Base-by-base conservation (phyloP, 2,329 filamentous ascomycete genomes). In the Arthrobotrys conoides region DNA sequence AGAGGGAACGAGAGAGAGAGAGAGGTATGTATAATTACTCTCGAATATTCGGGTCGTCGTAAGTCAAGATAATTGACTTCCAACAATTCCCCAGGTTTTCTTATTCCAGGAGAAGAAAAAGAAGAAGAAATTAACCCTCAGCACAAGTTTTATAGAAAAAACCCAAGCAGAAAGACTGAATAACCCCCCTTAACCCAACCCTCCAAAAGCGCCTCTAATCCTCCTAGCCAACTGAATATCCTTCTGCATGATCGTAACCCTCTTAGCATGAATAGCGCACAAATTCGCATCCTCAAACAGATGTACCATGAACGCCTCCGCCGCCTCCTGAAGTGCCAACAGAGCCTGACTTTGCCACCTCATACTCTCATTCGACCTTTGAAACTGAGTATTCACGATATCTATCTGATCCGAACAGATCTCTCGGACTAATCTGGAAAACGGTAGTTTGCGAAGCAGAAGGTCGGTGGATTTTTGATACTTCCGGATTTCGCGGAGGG, bases 341-440 rank as follows among this genome's bases (percentile, higher is more conserved):
- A 98, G 96, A 65, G 96, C 95, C 82, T 97, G 95, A 68, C 93
- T 96, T 86, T 98, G 96, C 94, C 96, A 99, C 82, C 95, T 90
- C 84, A 98, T 90, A 79, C 93, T 91, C 72, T 90, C 87, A 76
- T 89, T 90, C 30, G 70, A 72, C 3, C 64, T 71, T 36, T 80
- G 18, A 38, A 78, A 78, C 46, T 78, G 68, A 1, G 44, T 57
- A 53, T 82, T 80, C 3, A 80, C 81, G 16, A 79, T 80, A 24
- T 81, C 76, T 20, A 80, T 80, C 33, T 81, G 82, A 22, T 82
- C 80, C 20, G 92, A 83, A 3, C 86, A 86, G 63, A 88, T 86
- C 83, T 88, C 87, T 77, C 87, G 86, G 82, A 87, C 93, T 76
- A 96, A 87, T 84, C 93, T 90, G 81, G 92, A 89, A 85, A 96